Conservation (phyloP, 805 yeast genomes). For the Candida methanosorbosa region DNA sequence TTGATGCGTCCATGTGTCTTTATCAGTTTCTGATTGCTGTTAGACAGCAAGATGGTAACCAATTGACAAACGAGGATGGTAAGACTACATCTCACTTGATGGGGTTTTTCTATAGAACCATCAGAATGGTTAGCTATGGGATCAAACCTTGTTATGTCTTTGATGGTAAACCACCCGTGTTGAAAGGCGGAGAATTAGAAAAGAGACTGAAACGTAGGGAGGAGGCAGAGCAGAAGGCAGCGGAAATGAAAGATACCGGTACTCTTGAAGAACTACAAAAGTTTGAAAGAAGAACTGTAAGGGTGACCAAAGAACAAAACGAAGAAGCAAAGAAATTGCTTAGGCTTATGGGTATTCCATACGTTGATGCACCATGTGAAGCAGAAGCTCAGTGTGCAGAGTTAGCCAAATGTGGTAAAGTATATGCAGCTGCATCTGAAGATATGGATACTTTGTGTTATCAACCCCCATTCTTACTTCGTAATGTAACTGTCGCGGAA, state of each 20-base stretch:
- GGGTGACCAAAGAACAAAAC: conserved; percentile 83
- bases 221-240: conserved; percentile 72
- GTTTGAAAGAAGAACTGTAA: conserved; percentile 80
- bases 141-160: conserved; percentile 94
- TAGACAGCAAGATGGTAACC: conserved; percentile 94
- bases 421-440: conserved; percentile 95
- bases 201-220: conserved; percentile 76
- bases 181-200: conserved; percentile 88
- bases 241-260: conserved; percentile 71
- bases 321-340: conserved; percentile 85
- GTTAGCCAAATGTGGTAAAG: conserved; percentile 81
- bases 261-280: conserved; percentile 67
- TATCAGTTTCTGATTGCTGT: conserved; percentile 96
- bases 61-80: conserved; percentile 79
- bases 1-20: conserved; percentile 93
- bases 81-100: conserved; percentile 89
- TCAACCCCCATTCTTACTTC: conserved; percentile 69
- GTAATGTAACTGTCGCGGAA: conserved; percentile 92
- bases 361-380: conserved; percentile 90
- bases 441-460: conserved; percentile 98
- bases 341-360: conserved; percentile 91
- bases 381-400: conserved; percentile 99
- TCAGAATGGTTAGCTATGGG: conserved; percentile 85
- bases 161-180: conserved; percentile 95
- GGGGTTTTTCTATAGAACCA: conserved; percentile 94